Evolutionary conservation across 1,284 basidiomycete genomes (phyloP).

Genomic region (Rhodofomes roseus): DNA sequence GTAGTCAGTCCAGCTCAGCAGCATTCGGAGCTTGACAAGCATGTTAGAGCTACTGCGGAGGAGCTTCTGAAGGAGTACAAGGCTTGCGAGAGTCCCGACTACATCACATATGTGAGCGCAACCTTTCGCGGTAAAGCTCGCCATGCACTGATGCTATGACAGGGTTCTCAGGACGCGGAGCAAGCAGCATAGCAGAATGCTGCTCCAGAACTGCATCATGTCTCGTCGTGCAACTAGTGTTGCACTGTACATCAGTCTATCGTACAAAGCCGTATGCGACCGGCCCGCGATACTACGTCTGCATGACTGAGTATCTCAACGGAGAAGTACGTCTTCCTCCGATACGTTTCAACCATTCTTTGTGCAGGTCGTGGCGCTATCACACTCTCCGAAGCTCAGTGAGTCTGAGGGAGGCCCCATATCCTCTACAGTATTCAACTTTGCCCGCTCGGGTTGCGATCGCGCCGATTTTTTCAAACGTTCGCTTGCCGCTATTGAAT

Average conservation of each 20-base stretch:
- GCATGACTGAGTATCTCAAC: neutral
- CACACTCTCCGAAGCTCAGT: conserved; percentile 3
- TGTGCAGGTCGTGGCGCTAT: neutral
- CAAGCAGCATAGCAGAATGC: conserved; percentile 10
- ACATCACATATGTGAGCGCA: conserved; percentile 73
- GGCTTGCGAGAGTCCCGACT: conserved; percentile 89
- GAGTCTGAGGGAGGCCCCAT: conserved; percentile 1
- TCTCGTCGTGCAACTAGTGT: no score
- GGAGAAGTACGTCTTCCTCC: neutral
- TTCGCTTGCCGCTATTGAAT: conserved; percentile 10
- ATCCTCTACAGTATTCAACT: conserved; percentile 6
- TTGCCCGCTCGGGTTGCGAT: conserved; percentile 6
- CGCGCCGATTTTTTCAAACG: neutral
- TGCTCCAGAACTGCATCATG: neutral
- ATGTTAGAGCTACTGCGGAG: conserved; percentile 71
- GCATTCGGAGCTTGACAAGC: neutral
- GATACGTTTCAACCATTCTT: neutral
- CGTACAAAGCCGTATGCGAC: no score
- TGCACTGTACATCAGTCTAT: no score
- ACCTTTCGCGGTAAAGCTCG: neutral
- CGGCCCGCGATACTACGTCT: no score
- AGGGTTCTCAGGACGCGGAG: conserved; percentile 22
- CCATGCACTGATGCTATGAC: neutral
- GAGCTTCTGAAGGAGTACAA: conserved; percentile 89
- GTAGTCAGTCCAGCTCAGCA: conserved; percentile 13